These are phyloP conservation scores for Sporothrix inflata DNA, from an alignment of 2,329 filamentous ascomycete genomes.

Conservation along the genomic window DNA sequence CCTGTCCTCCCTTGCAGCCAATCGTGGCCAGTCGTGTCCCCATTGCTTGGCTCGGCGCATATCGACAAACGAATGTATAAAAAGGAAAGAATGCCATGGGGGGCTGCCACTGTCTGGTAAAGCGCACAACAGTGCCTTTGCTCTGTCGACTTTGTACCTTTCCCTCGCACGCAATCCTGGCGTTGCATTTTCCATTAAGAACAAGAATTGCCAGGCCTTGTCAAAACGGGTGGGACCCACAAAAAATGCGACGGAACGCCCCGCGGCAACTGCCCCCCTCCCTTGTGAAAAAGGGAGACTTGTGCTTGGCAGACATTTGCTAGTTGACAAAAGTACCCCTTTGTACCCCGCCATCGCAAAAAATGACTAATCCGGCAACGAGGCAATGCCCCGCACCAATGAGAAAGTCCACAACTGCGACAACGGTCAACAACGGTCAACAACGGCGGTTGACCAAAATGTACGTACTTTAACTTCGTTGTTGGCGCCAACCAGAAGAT, in stretches of 20 bases:
- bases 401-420: slow-evolving; percentile 15
- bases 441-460: neutral
- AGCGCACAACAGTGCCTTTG: neutral
- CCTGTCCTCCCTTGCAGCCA: neutral
- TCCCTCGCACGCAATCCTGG: slow-evolving; percentile 19
- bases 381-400: slow-evolving; percentile 23
- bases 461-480: too few species aligned
- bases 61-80: neutral
- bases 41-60: neutral
- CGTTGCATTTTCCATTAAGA: slow-evolving; percentile 14
- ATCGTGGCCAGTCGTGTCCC: neutral
- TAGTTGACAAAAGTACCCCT: neutral
- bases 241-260: slow-evolving; percentile 26
- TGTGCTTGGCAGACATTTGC: neutral
- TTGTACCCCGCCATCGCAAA: slow-evolving; percentile 15
- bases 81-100: neutral
- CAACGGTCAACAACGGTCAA: slow-evolving; percentile 10
- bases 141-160: neutral
- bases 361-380: slow-evolving; percentile 19
- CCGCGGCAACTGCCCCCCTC: neutral
- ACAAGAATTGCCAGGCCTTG: neutral
- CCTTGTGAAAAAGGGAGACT: neutral
- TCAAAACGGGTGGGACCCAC: slow-evolving; percentile 10
- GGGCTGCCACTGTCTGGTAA: neutral
- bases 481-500: neutral